Evolutionary conservation across 495 filamentous ascomycete species (phyloP), one percentile per base, ranked within the genome.

Genomic region (Annulohypoxylon moriforme): DNA sequence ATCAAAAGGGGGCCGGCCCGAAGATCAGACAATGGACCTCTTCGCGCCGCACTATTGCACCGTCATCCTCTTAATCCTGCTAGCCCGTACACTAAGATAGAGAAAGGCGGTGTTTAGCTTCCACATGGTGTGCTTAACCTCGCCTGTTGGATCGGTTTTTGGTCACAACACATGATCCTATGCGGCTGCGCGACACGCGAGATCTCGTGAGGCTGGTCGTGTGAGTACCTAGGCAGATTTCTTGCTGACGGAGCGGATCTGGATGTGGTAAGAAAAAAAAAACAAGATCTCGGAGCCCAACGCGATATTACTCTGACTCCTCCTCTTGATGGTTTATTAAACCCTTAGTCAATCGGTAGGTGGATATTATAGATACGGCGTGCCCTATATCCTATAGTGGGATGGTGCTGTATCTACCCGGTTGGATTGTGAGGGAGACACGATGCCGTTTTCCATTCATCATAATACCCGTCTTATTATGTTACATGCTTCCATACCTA

Each of bases 391-490:
- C 40, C n/a, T 20, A 44, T 44, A 44, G 56, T 60, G 44, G 46
- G 69, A 49, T 67, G 49, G 14, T 33, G 31, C 57, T 73, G 66
- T 69, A 18, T 73, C 65, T 73, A 66, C 34, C 70, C 71, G 71
- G 59, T 68, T 60, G 59, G 58, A 64, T 55, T 50, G 34, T 40
- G 58, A 59, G 31, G 52, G 47, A 68, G 47, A 67, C 49, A 46
- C 34, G 34, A 66, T 61, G 65, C 65, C 71, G 65, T 69, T 62
- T 47, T 42, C 60, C 60, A 46, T 63, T 61, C 56, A 57, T 68
- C 60, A 73, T 66, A 73, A 73, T 67, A 67, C 62, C 66, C 71
- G 71, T 73, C 56, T 66, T 73, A 67, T 69, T 65, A 69, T 65
- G 69, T 64, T 68, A 58, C 69, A 72, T 67, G 56, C 31, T 62